Evolutionary conservation across 805 yeast genomes (phyloP).

Genomic region (Candida sanyiensis): DNA sequence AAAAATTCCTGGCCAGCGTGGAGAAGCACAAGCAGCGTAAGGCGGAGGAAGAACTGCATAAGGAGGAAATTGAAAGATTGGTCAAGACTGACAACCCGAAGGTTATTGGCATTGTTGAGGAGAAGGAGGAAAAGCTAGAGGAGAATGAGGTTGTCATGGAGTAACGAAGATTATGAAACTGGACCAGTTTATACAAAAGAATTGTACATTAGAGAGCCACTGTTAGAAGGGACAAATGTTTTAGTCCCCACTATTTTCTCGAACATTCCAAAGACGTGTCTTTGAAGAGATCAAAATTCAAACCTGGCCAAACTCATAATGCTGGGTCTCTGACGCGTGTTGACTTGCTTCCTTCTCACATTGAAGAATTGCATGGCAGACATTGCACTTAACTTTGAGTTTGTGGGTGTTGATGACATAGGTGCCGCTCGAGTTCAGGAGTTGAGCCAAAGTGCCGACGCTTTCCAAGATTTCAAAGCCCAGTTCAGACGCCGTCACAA

Average conservation of each 20-base stretch:
- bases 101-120: slow-evolving; percentile 22
- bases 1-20: slow-evolving; percentile 58
- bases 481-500: slow-evolving; percentile 29
- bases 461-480: slow-evolving; percentile 34
- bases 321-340: slow-evolving; percentile 62
- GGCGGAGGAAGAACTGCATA: slow-evolving; percentile 40
- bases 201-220: slow-evolving; percentile 10
- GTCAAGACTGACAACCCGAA: slow-evolving; percentile 24
- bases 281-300: no score
- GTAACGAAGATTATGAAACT: slow-evolving; percentile 3
- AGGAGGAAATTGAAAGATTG: slow-evolving; percentile 35
- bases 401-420: slow-evolving; percentile 61
- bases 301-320: slow-evolving; percentile 51
- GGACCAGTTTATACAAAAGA: no score
- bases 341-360: slow-evolving; percentile 62
- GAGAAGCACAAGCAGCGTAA: slow-evolving; percentile 50
- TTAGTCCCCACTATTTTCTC: no score
- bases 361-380: slow-evolving; percentile 43
- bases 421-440: slow-evolving; percentile 45
- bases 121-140: slow-evolving; percentile 12
- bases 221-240: no score
- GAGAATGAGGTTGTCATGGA: slow-evolving; percentile 23
- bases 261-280: no score
- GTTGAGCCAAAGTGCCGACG: slow-evolving; percentile 34
- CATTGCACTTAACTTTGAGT: slow-evolving; percentile 51